A percentile compares a stretch with the other conserved stretches of the same genome.
Evolutionary conservation across 2,329 filamentous ascomycete species (phyloP).

Genomic region (Neonectria coccinea): DNA sequence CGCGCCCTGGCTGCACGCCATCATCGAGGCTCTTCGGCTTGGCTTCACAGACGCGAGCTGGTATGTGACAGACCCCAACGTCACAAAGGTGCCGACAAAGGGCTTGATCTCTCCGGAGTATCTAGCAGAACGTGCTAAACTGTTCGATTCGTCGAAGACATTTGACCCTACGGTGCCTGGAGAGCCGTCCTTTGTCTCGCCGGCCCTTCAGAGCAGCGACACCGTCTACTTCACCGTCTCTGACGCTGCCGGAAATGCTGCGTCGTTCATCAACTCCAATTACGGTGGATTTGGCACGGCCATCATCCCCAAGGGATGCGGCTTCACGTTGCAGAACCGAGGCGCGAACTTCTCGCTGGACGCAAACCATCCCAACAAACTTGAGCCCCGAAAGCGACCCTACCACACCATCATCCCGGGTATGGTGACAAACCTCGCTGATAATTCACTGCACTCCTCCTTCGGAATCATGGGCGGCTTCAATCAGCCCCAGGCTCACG

Average conservation of each 20-base stretch:
- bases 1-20: constrained; percentile 81
- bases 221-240: constrained; percentile 94
- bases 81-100: constrained; percentile 74
- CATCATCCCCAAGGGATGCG: constrained; percentile 87
- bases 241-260: constrained; percentile 86
- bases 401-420: constrained; percentile 99
- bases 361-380: constrained; percentile 78
- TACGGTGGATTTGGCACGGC: constrained; percentile 89
- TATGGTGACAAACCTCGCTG: constrained; percentile 81
- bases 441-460: constrained; percentile 82
- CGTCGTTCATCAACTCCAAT: constrained; percentile 97
- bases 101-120: constrained; percentile 80
- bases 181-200: constrained; percentile 64
- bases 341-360: constrained; percentile 86
- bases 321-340: constrained; percentile 95
- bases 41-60: constrained; percentile 90
- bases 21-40: constrained; percentile 89
- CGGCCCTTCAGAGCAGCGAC: constrained; percentile 86
- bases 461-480: constrained; percentile 99
- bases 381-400: constrained; percentile 85
- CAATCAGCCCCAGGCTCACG: constrained; percentile 97
- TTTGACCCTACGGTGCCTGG: constrained; percentile 75
- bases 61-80: constrained; percentile 88
- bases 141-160: constrained; percentile 69
- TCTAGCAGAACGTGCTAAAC: constrained; percentile 74